Conservation (phyloP, 2,329 filamentous ascomycete genomes). For the Diaporthe sp. region DNA sequence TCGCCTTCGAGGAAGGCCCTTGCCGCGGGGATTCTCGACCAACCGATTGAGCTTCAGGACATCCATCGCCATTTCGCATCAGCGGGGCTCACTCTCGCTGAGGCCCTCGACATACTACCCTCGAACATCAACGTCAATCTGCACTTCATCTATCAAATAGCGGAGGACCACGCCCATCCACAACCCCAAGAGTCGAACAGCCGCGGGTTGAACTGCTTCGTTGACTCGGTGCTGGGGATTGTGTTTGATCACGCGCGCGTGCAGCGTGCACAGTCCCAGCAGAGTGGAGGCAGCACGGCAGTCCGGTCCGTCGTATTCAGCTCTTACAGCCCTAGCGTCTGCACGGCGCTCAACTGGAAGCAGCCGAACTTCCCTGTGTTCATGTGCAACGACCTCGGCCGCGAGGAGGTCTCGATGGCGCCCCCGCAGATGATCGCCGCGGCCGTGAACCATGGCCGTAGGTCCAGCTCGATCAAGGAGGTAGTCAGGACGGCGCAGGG, state of each 20-base stretch:
- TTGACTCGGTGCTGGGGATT: slow-evolving; percentile 82
- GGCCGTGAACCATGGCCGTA: slow-evolving; percentile 66
- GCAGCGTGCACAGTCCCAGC: slow-evolving; percentile 71
- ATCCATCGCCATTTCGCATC: slow-evolving; percentile 78
- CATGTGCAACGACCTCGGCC: slow-evolving; percentile 90
- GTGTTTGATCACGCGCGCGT: slow-evolving; percentile 91
- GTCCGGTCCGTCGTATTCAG: slow-evolving; percentile 93
- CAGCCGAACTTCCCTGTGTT: slow-evolving; percentile 98
- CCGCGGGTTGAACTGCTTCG: slow-evolving; percentile 85
- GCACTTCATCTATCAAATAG: slow-evolving; percentile 88
- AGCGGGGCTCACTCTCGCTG: slow-evolving; percentile 82
- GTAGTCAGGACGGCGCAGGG: slow-evolving; percentile 91
- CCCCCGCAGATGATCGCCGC: slow-evolving; percentile 52
- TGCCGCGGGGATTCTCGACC: slow-evolving; percentile 61
- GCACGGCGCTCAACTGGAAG: slow-evolving; percentile 98
- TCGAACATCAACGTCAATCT: slow-evolving; percentile 87
- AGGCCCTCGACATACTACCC: slow-evolving; percentile 81
- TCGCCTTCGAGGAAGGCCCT: slow-evolving; percentile 56
- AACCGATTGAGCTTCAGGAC: slow-evolving; percentile 45
- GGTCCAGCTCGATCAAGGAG: slow-evolving; percentile 91
- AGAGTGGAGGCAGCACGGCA: slow-evolving; percentile 53
- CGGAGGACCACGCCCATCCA: slow-evolving; percentile 74
- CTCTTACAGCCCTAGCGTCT: slow-evolving; percentile 90
- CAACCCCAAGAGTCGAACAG: slow-evolving; percentile 61
- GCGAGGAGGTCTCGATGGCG: slow-evolving; percentile 58